Conservation (phyloP, 1,284 basidiomycete genomes). For the Xerocomus cyaneibrunnescens region DNA sequence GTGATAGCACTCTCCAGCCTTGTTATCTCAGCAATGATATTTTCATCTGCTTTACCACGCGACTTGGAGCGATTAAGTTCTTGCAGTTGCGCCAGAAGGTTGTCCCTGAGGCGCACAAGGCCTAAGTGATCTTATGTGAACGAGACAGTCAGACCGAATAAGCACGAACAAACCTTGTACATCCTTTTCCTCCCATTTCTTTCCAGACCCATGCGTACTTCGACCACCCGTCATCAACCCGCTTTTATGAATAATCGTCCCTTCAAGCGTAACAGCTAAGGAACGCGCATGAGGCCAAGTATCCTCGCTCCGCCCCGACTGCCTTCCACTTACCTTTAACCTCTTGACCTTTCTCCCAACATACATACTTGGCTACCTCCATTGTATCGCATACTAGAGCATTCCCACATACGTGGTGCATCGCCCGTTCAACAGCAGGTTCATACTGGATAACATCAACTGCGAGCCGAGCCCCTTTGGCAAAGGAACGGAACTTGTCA, state of each 20-base stretch:
- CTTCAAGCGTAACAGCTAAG: constrained; percentile 93
- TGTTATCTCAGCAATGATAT: constrained; percentile 72
- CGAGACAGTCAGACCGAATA: not conserved
- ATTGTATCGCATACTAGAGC: constrained; percentile 94
- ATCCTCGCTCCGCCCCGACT: not conserved
- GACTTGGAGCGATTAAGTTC: constrained; percentile 84
- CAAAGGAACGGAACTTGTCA: constrained; percentile 92
- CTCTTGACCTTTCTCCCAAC: constrained; percentile 93
- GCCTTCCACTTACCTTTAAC: constrained; percentile 75
- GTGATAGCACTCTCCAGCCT: constrained; percentile 75
- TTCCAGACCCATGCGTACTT: constrained; percentile 66
- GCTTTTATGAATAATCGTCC: constrained; percentile 96
- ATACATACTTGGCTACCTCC: constrained; percentile 88
- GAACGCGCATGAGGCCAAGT: not conserved
- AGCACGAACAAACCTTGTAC: constrained; percentile 61
- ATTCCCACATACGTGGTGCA: constrained; percentile 96
- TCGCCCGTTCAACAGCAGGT: constrained; percentile 84
- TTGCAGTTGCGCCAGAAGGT: constrained; percentile 73
- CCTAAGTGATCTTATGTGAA: constrained; percentile 42
- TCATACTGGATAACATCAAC: constrained; percentile 94
- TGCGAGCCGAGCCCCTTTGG: constrained; percentile 88
- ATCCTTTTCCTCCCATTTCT: constrained; percentile 94
- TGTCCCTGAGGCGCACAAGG: constrained; percentile 72
- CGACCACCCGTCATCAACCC: constrained; percentile 96
- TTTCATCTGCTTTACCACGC: constrained; percentile 80